These are phyloP conservation scores for Cryptococcus sp. DNA, from an alignment of 1,284 basidiomycete genomes.

Conservation along the genomic window DNA sequence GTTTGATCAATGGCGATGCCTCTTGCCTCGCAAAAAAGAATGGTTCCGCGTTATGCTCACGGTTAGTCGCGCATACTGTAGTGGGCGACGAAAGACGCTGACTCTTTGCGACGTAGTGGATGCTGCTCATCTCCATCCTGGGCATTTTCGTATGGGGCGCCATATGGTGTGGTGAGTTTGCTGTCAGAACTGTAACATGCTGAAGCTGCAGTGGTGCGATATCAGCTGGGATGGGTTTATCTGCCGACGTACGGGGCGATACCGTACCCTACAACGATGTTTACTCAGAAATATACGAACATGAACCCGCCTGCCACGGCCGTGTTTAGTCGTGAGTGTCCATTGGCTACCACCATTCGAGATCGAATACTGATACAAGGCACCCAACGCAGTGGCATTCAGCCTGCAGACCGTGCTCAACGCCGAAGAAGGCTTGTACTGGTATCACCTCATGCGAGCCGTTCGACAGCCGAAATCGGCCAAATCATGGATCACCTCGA, in stretches of 20 bases:
- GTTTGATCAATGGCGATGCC: constrained; percentile 34
- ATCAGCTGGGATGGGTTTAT: constrained; percentile 28
- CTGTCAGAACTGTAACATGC: too few relatives aligned
- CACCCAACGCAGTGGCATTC: constrained; percentile 20
- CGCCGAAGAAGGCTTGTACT: constrained; percentile 40
- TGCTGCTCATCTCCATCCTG: constrained; percentile 23
- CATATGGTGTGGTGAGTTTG: constrained; percentile 24
- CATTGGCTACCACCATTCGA: neutral
- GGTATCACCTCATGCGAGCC: constrained; percentile 40
- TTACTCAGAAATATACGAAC: constrained; percentile 14
- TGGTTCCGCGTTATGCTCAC: constrained; percentile 38
- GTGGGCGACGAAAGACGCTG: neutral
- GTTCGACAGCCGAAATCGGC: constrained; percentile 29
- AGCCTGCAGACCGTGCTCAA: constrained; percentile 33
- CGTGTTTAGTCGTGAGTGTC: constrained; percentile 23
- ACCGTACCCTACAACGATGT: constrained; percentile 26
- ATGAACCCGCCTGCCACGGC: constrained; percentile 24
- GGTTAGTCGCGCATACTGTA: constrained; percentile 14
- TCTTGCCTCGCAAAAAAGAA: constrained; percentile 35
- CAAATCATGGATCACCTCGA: constrained; percentile 30
- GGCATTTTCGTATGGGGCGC: constrained; percentile 25
- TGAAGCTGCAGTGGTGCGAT: constrained; percentile 22
- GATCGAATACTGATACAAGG: too few relatives aligned
- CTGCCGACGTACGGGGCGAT: constrained; percentile 24
- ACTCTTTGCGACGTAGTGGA: constrained; percentile 21